These are phyloP conservation scores for Fusarium mangiferae DNA, from an alignment of 2,329 filamentous ascomycete species.

Conservation along the genomic window DNA sequence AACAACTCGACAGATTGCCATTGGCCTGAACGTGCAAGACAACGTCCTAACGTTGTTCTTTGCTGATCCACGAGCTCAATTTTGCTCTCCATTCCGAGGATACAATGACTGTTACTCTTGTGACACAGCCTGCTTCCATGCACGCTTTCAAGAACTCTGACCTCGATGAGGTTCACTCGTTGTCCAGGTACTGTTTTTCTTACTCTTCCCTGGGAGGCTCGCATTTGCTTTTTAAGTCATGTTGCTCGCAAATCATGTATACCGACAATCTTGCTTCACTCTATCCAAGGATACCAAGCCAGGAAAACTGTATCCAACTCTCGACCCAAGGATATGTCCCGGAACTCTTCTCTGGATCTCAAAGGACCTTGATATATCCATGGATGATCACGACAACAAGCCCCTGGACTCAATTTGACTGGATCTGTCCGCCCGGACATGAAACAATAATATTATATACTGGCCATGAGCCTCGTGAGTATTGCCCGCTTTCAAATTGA, in stretches of 20 bases:
- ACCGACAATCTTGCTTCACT: constrained; percentile 38
- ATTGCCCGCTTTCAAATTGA: constrained; percentile 49
- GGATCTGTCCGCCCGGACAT: constrained; percentile 49
- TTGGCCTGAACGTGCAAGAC: constrained; percentile 43
- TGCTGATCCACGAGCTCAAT: constrained; percentile 45
- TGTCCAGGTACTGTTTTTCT: constrained; percentile 70
- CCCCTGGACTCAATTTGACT: constrained; percentile 23
- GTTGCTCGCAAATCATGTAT: constrained; percentile 47
- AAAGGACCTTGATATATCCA: constrained; percentile 4
- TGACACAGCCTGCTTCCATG: constrained; percentile 62
- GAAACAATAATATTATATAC: constrained; percentile 42
- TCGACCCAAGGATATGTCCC: constrained; percentile 25
- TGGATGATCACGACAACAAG: constrained; percentile 11
- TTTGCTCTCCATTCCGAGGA: constrained; percentile 51
- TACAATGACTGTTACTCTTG: constrained; percentile 61
- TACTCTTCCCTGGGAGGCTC: constrained; percentile 56
- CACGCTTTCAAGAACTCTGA: constrained; percentile 64
- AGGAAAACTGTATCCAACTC: constrained; percentile 21
- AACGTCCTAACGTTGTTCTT: constrained; percentile 45
- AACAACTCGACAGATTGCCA: constrained; percentile 42
- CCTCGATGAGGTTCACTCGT: constrained; percentile 68
- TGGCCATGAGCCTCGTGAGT: constrained; percentile 50
- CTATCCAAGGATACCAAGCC: constrained; percentile 34
- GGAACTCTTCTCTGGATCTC: constrained; percentile 21
- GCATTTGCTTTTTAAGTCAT: constrained; percentile 49